A percentile compares a stretch with the other conserved stretches of the same genome.
phyloP scores from a whole-genome alignment of 2,329 filamentous ascomycete genomes.

The Metarhizium sp. region DNA sequence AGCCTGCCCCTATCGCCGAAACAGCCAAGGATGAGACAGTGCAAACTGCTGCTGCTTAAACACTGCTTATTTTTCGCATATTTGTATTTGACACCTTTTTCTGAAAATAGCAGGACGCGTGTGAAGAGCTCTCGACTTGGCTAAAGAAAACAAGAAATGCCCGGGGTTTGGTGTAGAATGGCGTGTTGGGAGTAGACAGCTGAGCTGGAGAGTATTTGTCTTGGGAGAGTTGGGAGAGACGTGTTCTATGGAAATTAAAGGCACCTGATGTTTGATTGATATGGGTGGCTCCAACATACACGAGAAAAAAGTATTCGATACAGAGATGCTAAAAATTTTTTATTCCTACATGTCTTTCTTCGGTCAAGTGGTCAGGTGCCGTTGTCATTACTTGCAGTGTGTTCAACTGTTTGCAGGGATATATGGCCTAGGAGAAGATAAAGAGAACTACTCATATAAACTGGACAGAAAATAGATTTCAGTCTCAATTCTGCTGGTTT shows the following conservation, averaged over 20 bases:
- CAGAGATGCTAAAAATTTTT: background rate
- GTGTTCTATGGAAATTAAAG: background rate
- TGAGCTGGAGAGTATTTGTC: background rate
- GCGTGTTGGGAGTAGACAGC: background rate
- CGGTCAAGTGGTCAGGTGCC: background rate
- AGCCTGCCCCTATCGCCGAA: constrained; percentile 21
- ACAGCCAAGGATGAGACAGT: constrained; percentile 19
- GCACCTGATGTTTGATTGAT: background rate
- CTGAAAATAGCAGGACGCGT: background rate
- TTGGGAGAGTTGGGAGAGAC: background rate
- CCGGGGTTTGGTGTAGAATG: background rate
- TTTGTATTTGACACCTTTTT: background rate
- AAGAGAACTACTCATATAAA: background rate
- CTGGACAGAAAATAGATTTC: background rate
- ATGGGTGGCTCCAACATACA: background rate
- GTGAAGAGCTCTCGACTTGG: background rate
- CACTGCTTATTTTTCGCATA: background rate
- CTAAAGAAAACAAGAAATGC: background rate
- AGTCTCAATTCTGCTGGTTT: too few relatives aligned
- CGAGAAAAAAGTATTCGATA: background rate
- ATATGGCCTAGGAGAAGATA: background rate
- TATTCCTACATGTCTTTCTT: background rate
- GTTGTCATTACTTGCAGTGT: background rate
- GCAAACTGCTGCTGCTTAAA: constrained; percentile 14
- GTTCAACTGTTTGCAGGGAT: background rate